Base-by-base conservation (phyloP, 78 protist species). In the Bodo saltans region DNA sequence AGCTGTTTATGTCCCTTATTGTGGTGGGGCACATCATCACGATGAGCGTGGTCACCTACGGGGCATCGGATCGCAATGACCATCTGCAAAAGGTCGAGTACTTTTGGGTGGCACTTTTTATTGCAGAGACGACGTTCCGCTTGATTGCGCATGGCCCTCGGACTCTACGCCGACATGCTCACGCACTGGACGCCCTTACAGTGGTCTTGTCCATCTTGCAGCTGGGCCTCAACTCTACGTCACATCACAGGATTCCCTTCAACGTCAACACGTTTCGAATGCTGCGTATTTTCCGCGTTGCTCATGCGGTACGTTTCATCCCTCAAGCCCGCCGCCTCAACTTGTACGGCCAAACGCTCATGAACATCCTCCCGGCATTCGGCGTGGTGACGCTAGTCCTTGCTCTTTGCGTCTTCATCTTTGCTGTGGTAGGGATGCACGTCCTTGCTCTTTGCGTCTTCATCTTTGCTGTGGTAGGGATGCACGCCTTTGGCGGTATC, bases 391-490 rank as follows among this genome's bases (percentile, higher is more conserved):
- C 26, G 34, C 11, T 2, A 33, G 0, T 83, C 8, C 40, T 83
- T 34, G 40, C 12, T 3, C 72, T 83, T n/a, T 1, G 70, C 42
- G 0, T 71, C 39, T 83, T 83, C 79, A 83, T 83, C 42, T 71
- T 12, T 37, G 86, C 79, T 11, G 27, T 83, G 38, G 53, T 83
- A 25, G 86, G 86, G 42, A 11, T 47, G 81, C 26, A 67, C 33
- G 41, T 72, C 70, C 72, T 83, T 37, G 70, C 84, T 25, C 72
- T 83, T n/a, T 1, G 70, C 42, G 0, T 71, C 39, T 83, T 83
- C 79, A 83, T 83, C 42, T 71, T 12, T 37, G 86, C 79, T 11
- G 27, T 83, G 38, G 53, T 83, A 25, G 86, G 86, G 42, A 11
- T 47, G 81, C 26, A 67, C 33, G 41, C 42, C 70, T 83, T 83